These are phyloP conservation scores for Sicyos edulis DNA, from an alignment of 306 rosid species.

Conservation along the genomic window DNA sequence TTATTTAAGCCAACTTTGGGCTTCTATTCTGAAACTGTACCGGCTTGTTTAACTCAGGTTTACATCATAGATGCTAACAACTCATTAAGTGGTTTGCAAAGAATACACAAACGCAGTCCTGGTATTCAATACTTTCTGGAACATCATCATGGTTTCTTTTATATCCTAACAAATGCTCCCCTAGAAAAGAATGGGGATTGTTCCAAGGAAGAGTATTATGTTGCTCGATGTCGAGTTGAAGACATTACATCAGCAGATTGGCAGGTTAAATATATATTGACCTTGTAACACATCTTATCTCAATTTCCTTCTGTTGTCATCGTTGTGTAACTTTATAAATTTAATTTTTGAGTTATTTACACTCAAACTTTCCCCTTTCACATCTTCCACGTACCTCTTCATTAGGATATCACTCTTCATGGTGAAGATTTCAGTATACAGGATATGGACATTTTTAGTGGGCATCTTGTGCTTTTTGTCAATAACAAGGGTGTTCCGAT, in stretches of 20 bases:
- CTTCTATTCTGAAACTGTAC: slow-evolving; percentile 27
- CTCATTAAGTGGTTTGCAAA: slow-evolving; percentile 52
- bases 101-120: slow-evolving; percentile 55
- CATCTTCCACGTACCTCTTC: neutral
- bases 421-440: slow-evolving; percentile 47
- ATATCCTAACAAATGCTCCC: slow-evolving; percentile 83
- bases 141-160: slow-evolving; percentile 76
- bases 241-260: slow-evolving; percentile 51
- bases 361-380: slow-evolving; percentile 14
- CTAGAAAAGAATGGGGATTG: slow-evolving; percentile 33
- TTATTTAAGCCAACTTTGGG: slow-evolving; percentile 16
- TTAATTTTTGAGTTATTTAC: neutral
- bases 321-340: neutral
- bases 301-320: neutral
- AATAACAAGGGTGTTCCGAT: slow-evolving; percentile 54
- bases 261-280: slow-evolving; percentile 46
- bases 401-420: slow-evolving; percentile 65
- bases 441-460: slow-evolving; percentile 80
- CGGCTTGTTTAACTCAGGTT: slow-evolving; percentile 56
- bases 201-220: slow-evolving; percentile 67
- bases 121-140: slow-evolving; percentile 77
- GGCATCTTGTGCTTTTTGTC: slow-evolving; percentile 77
- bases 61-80: slow-evolving; percentile 63
- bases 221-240: slow-evolving; percentile 54
- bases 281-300: neutral